These are phyloP conservation scores for Microcyclosporella mali DNA, from an alignment of 2,329 filamentous ascomycete genomes.

Conservation along the genomic window DNA sequence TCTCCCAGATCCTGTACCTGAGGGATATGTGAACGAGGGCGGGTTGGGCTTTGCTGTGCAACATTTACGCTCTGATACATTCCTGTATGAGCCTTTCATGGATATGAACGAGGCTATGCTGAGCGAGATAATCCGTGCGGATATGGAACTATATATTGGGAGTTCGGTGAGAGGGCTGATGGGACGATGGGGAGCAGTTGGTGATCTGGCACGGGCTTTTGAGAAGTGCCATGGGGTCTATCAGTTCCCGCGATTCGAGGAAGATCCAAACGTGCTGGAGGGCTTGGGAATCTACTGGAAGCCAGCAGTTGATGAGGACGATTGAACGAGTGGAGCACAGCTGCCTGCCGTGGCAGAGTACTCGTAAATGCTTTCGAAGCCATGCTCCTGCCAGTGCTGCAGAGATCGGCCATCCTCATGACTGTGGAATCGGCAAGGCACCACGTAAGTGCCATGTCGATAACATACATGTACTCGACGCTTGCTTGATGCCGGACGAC, in stretches of 20 bases:
- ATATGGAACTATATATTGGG: slow-evolving; percentile 20
- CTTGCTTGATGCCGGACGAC: too few relatives aligned
- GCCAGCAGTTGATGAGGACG: slow-evolving; percentile 20
- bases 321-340: neutral
- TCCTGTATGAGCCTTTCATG: slow-evolving; percentile 26
- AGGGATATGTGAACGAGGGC: neutral
- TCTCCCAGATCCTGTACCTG: neutral
- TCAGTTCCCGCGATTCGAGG: slow-evolving; percentile 24
- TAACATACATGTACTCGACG: too few relatives aligned
- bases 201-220: slow-evolving; percentile 13
- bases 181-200: slow-evolving; percentile 5
- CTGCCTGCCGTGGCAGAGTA: too few relatives aligned
- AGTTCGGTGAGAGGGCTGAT: slow-evolving; percentile 18
- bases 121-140: slow-evolving; percentile 10
- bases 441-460: too few relatives aligned
- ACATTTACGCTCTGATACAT: slow-evolving; percentile 9
- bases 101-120: slow-evolving; percentile 19
- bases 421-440: too few relatives aligned
- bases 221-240: slow-evolving; percentile 6
- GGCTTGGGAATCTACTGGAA: slow-evolving; percentile 24
- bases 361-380: too few relatives aligned
- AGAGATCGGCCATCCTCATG: too few relatives aligned
- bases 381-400: too few relatives aligned
- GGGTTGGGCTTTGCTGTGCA: slow-evolving; percentile 15
- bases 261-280: slow-evolving; percentile 27